Base-by-base conservation (phyloP, 2,329 filamentous ascomycete species). In the Trichophyton mentagrophytes region DNA sequence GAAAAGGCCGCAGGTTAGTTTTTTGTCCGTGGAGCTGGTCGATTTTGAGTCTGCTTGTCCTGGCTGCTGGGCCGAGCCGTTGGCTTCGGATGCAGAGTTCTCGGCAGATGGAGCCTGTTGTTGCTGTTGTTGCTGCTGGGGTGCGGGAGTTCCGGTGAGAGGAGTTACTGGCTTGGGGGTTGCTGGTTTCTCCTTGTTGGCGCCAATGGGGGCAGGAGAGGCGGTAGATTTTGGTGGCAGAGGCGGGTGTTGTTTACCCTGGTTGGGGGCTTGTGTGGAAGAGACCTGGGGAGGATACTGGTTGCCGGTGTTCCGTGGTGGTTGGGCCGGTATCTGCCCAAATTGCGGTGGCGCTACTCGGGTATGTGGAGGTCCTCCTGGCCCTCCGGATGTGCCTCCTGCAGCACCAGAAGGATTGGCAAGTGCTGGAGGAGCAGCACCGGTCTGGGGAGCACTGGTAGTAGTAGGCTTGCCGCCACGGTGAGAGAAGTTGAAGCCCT, bases 401-500 rank as follows among this genome's bases (percentile, higher is more conserved):
- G 68, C 66, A 6, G 64, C 59, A 44, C 70, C 69, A 46, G 68
- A 64, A 40, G 69, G 49, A 13, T 63, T 61, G 15, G 63, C 42
- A 27, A 44, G 51, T 15, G 64, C 27, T 8, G 60, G n/a, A 30
- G 57, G 30, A 36, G 57, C 44, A 30, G 40, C 40, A 49, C 40
- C 44, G 8, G 56, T 55, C 42, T 62, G 62, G 27, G 47, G 57
- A 42, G 61, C 53, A 49, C 57, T 68, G 69, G 58, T 59, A 46
- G 53, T 62, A 51, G 65, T 62, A 79, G 88, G 85, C 79, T 97
- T 97, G 61, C 88, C 86, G 65, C 88, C 89, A 68, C 93, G 87
- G 74, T 99, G 93, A 25, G 93, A 90, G 74, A 99, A 99, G 81
- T 99, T 99, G 82, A 99, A 99, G 47, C 93, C 93, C 71, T 99